Percentiles rank a stretch among this genome's conserved stretches.
Evolutionary conservation across 257 asterid genomes (phyloP).

Genomic region (Echites panduratus): DNA sequence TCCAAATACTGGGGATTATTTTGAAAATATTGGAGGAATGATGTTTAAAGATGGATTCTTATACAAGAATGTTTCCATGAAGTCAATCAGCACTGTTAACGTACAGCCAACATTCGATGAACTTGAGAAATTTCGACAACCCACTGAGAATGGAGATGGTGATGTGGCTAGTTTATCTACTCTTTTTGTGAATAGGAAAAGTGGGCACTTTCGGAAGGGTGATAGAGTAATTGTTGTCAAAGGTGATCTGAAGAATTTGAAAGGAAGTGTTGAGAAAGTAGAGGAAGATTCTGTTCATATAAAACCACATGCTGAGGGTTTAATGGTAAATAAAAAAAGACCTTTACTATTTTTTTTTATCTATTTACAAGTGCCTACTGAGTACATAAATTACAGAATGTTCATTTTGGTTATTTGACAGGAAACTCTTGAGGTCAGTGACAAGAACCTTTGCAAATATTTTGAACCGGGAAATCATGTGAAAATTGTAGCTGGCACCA

Average conservation of each 20-base stretch:
- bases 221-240: conserved; percentile 86
- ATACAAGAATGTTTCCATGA: conserved; percentile 79
- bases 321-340: conserved; percentile 41
- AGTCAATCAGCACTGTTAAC: conserved; percentile 73
- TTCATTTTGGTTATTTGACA: conserved; percentile 19
- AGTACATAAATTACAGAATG: not conserved
- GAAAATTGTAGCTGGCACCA: conserved; percentile 83
- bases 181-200: conserved; percentile 78
- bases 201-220: conserved; percentile 94
- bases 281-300: conserved; percentile 95
- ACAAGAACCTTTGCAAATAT: conserved; percentile 90
- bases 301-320: conserved; percentile 73
- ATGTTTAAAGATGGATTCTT: conserved; percentile 93
- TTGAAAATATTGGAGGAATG: conserved; percentile 83
- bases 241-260: conserved; percentile 85
- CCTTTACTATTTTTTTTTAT: not conserved
- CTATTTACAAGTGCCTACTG: not conserved
- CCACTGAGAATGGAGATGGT: conserved; percentile 75
- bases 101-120: conserved; percentile 93
- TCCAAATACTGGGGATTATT: conserved; percentile 74
- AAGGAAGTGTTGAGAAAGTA: conserved; percentile 90
- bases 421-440: conserved; percentile 80
- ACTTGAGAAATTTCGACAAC: conserved; percentile 88
- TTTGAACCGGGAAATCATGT: conserved; percentile 95
- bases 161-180: conserved; percentile 78